Evolutionary conservation across 345 rosid species (phyloP).

Genomic region (Salix dunnii): DNA sequence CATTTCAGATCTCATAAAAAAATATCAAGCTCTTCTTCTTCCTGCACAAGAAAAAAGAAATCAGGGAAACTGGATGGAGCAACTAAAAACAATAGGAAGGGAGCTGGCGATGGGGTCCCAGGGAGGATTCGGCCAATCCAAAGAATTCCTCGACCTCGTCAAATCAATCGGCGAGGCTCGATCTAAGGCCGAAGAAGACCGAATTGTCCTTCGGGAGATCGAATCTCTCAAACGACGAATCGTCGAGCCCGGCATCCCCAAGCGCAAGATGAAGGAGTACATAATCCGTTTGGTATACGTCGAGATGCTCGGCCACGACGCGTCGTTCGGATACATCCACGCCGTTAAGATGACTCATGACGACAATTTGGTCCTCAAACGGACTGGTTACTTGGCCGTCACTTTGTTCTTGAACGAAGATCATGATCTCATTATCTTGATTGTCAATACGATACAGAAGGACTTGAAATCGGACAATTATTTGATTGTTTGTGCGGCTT

Average conservation of each 20-base stretch:
- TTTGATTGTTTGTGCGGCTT: conserved; percentile 79
- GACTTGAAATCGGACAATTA: conserved; percentile 90
- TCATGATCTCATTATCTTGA: conserved; percentile 87
- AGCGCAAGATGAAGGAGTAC: conserved; percentile 93
- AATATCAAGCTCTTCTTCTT: neutral
- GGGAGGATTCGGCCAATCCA: conserved; percentile 92
- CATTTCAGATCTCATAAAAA: neutral
- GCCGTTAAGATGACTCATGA: conserved; percentile 99
- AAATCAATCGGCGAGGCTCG: conserved; percentile 98
- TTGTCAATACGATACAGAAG: conserved; percentile 95
- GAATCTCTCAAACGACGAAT: conserved; percentile 83
- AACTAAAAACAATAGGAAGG: conserved; percentile 89
- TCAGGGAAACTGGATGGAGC: conserved; percentile 52
- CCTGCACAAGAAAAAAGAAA: no score
- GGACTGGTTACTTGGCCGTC: conserved; percentile 94
- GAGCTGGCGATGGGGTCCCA: conserved; percentile 99
- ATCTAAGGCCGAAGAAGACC: conserved; percentile 98
- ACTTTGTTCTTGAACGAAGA: conserved; percentile 90
- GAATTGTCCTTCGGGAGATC: conserved; percentile 88
- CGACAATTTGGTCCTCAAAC: conserved; percentile 67
- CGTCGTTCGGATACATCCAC: conserved; percentile 95
- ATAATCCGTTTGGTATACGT: conserved; percentile 80
- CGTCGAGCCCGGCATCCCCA: conserved; percentile 82
- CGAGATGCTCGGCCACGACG: conserved; percentile 98
- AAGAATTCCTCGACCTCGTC: conserved; percentile 92